These are phyloP conservation scores for Jamesozyma lodderae DNA, from an alignment of 805 yeast species.

Conservation along the genomic window DNA sequence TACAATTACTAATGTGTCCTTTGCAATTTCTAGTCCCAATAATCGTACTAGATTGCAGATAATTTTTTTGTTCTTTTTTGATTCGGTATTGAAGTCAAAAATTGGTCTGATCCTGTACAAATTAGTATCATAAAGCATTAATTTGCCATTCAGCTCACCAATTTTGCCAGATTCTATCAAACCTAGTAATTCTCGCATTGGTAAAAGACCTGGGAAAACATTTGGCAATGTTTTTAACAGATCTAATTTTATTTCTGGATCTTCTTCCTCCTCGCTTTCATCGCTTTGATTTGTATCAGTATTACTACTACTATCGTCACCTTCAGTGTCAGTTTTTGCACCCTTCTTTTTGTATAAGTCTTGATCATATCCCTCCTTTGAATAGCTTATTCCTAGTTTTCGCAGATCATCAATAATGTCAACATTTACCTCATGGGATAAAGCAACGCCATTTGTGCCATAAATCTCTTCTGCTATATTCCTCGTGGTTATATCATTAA, in stretches of 20 bases:
- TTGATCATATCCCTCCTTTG: background rate
- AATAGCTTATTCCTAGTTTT: constrained; percentile 14
- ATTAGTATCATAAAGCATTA: constrained; percentile 20
- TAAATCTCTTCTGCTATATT: constrained; percentile 34
- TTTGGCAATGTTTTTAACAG: constrained; percentile 27
- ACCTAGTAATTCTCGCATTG: constrained; percentile 37
- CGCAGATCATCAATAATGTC: background rate
- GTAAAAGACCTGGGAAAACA: constrained; percentile 44
- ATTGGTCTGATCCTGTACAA: constrained; percentile 22
- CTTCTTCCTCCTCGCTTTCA: constrained; percentile 3
- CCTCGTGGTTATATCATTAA: background rate
- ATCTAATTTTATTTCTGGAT: background rate
- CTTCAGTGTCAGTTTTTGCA: background rate
- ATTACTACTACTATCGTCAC: background rate
- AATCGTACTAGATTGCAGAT: constrained; percentile 38
- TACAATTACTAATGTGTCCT: constrained; percentile 22
- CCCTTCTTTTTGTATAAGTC: background rate
- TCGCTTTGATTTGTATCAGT: constrained; percentile 2
- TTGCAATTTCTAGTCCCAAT: constrained; percentile 34
- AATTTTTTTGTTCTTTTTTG: constrained; percentile 17
- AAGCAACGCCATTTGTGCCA: constrained; percentile 31
- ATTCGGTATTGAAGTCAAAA: constrained; percentile 17
- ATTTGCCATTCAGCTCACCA: constrained; percentile 14
- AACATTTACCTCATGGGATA: background rate
- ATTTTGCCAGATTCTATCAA: constrained; percentile 28